Evolutionary conservation across 208 protist species (phyloP).

Genomic region (Crithidia bombi): DNA sequence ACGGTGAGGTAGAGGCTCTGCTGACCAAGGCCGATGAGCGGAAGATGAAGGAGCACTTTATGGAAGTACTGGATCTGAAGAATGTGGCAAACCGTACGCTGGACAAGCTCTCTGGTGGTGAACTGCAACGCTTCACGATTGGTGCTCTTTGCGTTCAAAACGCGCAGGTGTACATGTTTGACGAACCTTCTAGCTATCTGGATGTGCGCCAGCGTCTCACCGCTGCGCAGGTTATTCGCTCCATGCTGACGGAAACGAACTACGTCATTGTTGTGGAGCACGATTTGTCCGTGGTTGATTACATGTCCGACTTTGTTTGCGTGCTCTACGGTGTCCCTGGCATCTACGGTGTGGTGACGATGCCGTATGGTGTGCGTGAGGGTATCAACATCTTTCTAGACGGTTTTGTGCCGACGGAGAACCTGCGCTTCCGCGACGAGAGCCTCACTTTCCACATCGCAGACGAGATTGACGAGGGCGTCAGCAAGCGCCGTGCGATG

Average conservation of each 20-base stretch:
- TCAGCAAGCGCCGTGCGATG: constrained; percentile 71
- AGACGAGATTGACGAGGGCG: constrained; percentile 76
- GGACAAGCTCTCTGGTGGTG: constrained; percentile 98
- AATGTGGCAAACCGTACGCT: constrained; percentile 95
- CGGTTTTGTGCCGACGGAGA: constrained; percentile 99
- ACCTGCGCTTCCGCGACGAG: constrained; percentile 99
- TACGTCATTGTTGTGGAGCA: constrained; percentile 99
- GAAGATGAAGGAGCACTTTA: constrained; percentile 79
- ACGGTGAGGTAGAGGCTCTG: constrained; percentile 94
- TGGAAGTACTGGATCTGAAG: constrained; percentile 94
- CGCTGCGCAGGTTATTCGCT: constrained; percentile 97
- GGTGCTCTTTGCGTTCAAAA: constrained; percentile 90
- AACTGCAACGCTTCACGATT: constrained; percentile 99
- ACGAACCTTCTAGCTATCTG: constrained; percentile 99
- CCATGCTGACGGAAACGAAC: constrained; percentile 91
- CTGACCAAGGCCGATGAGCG: constrained; percentile 93
- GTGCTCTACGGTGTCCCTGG: constrained; percentile 99
- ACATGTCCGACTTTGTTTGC: constrained; percentile 99
- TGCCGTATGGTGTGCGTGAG: constrained; percentile 99
- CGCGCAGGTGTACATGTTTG: constrained; percentile 99
- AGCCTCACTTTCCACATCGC: constrained; percentile 96
- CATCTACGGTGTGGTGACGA: constrained; percentile 99
- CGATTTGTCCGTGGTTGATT: constrained; percentile 99
- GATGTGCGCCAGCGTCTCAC: constrained; percentile 99
- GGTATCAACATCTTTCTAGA: constrained; percentile 99